Evolutionary conservation across 2,329 filamentous ascomycete species (phyloP).

Genomic region (Diaporthe batatas): DNA sequence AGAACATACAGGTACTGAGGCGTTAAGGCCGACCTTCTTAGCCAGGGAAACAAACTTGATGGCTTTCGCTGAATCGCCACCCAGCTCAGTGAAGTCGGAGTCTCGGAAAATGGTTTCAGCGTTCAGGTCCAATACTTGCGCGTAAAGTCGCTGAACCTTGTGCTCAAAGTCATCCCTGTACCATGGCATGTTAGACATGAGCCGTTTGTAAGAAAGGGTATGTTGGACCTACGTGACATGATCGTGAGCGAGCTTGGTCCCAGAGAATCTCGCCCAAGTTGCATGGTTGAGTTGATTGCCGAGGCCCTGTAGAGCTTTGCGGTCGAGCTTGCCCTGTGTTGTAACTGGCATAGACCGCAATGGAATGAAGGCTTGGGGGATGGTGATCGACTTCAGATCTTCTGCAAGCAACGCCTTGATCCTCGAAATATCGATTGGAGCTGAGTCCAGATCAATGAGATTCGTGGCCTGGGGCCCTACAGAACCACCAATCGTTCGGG

Average conservation of each 20-base stretch:
- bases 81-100: neutral
- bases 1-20: neutral
- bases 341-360: neutral
- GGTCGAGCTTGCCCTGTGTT: conserved; percentile 1
- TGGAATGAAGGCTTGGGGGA: neutral
- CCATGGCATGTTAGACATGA: neutral
- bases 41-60: neutral
- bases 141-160: neutral
- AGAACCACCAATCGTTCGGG: neutral
- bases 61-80: neutral
- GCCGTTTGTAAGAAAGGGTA: neutral
- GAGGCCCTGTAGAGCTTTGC: neutral
- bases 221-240: neutral
- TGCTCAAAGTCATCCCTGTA: neutral
- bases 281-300: neutral
- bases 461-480: neutral
- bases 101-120: neutral
- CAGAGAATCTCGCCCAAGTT: neutral
- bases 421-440: neutral
- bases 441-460: neutral
- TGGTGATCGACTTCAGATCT: neutral
- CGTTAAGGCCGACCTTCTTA: neutral
- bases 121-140: neutral
- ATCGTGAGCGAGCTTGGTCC: neutral
- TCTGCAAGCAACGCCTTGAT: neutral